Conservation (phyloP, 257 asterid species). For the Nicotiana benthamiana region DNA sequence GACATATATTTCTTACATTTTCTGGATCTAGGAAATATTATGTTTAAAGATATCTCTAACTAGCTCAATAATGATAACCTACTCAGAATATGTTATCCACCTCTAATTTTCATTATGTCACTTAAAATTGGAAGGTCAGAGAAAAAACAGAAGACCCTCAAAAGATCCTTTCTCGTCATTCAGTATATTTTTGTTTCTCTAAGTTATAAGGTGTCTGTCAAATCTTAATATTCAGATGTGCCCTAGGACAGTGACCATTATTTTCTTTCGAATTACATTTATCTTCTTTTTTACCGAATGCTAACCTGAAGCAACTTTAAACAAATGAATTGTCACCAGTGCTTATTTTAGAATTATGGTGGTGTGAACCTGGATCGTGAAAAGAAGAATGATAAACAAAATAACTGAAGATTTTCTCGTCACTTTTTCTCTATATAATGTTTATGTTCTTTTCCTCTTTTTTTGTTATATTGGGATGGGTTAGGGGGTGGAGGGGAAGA, state of each 20-base stretch:
- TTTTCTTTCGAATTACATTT: neutral
- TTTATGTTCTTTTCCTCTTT: neutral
- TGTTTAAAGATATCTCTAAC: neutral
- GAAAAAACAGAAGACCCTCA: neutral
- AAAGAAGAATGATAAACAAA: neutral
- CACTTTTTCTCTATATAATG: neutral
- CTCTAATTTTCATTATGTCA: neutral
- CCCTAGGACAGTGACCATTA: neutral
- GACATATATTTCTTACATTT: neutral
- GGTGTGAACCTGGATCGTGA: neutral
- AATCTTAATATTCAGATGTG: neutral
- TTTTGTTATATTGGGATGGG: neutral
- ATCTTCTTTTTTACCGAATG: neutral
- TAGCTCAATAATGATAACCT: neutral
- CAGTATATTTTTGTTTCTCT: neutral
- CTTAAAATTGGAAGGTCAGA: neutral
- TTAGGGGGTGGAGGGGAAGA: neutral
- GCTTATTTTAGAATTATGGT: neutral
- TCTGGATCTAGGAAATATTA: neutral
- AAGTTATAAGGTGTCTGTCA: neutral
- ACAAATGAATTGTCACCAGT: neutral
- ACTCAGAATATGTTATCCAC: neutral
- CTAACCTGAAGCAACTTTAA: neutral
- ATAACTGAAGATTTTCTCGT: neutral
- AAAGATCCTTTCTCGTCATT: neutral